Evolutionary conservation across 2,329 filamentous ascomycete species (phyloP), one percentile per base, ranked within the genome.

Genomic region (Pyrenophora seminiperda): DNA sequence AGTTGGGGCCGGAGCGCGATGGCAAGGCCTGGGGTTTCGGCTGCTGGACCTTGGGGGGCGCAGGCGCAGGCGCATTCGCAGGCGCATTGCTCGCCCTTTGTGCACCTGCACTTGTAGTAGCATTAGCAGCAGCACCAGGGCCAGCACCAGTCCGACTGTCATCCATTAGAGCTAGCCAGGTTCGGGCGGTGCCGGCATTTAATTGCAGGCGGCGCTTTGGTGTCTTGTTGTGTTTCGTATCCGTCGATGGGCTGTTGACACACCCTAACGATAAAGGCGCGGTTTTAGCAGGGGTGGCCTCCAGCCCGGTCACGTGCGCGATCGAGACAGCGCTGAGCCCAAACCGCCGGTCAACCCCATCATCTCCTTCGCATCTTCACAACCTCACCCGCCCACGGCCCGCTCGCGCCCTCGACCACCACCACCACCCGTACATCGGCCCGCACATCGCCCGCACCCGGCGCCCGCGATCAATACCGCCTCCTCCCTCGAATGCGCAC

Each of bases 1-100:
- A 85, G 13, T 89, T 91, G 3, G 88, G 87, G 1, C 84, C 79
- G 42, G 80, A 71, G 58, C 83, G 79, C 52, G 84, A 82, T 0
- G 90, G 83, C 3, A 96, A 80, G n/a, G 85, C 87, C 76, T 97
- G 92, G 0, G 92, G 93, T 50, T 87, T 95, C 9, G 91, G 92
- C 73, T 97, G 93, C 27, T 93, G 86, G 19, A 95, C 81, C 65
- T 86, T 31, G 69, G 63, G 65, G 47, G 61, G 53, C 50, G 50
- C 49, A 29, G 47, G 32, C 53, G 61, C 53, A 57, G 42, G 41
- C 40, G 44, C 39, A 41, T 47, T 52, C 15, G 49, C 17, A 13
- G 49, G 29, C 29, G 24, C 44, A 40, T 29, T 4, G 30, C 45
- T 41, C 33, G 47, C 41, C 41, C 37, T 41, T 15, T 50, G 40